A percentile compares a stretch with the other conserved stretches of the same genome.
phyloP scores from a whole-genome alignment of 225 moss, liverwort and hornwort species.

The Ulota crispa region DNA sequence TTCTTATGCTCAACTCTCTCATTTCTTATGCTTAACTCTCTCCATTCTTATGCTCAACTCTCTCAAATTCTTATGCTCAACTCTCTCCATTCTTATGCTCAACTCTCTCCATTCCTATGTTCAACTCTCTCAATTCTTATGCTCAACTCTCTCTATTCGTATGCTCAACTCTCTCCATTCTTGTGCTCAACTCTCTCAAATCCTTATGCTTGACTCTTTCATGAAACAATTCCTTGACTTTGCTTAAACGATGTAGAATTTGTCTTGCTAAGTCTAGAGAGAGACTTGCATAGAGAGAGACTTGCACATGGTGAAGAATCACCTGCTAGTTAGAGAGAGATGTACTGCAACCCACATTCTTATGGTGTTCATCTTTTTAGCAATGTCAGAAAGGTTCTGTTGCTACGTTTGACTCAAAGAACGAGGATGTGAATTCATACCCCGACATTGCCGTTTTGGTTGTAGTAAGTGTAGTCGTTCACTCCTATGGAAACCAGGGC shows the following conservation, averaged over 20 bases:
- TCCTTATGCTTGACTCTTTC: not conserved
- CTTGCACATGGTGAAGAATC: not conserved
- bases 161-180: too few species aligned
- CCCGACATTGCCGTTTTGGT: conserved; percentile 32
- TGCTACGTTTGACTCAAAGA: not conserved
- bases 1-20: too few species aligned
- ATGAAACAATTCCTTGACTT: not conserved
- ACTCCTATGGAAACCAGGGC: conserved; percentile 54
- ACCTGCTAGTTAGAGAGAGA: not conserved
- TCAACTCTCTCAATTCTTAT: too few species aligned
- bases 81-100: not conserved
- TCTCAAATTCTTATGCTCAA: not conserved
- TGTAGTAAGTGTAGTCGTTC: conserved; percentile 59
- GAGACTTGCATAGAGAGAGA: conserved; percentile 23
- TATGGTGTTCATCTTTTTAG: not conserved
- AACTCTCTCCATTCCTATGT: too few species aligned
- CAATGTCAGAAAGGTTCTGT: not conserved
- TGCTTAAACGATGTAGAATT: not conserved
- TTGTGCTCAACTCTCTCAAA: not conserved
- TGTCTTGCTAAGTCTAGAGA: not conserved
- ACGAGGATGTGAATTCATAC: not conserved
- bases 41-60: not conserved
- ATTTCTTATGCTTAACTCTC: too few species aligned
- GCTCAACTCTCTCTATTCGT: too few species aligned
- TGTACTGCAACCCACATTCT: not conserved